Evolutionary conservation across 2,329 filamentous ascomycete species (phyloP).

Genomic region (Cordyceps fumosorosea): DNA sequence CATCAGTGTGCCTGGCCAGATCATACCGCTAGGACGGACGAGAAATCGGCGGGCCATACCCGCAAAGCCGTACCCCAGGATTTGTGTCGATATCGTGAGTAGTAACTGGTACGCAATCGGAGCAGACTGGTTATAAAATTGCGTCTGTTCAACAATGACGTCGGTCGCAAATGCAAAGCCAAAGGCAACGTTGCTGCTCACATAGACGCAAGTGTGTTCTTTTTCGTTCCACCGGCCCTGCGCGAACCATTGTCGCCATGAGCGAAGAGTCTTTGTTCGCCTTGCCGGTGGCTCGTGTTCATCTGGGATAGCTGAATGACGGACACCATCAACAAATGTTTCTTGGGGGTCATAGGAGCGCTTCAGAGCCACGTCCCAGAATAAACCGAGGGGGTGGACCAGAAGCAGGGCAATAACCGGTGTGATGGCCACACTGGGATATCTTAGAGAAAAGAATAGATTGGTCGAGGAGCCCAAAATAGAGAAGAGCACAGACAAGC

Average conservation of each 20-base stretch:
- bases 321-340: conserved; percentile 44
- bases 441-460: conserved; percentile 82
- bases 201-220: conserved; percentile 82
- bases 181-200: conserved; percentile 84
- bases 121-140: conserved; percentile 80
- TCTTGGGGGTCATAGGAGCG: conserved; percentile 46
- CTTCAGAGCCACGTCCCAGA: conserved; percentile 72
- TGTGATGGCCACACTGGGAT: conserved; percentile 83
- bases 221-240: conserved; percentile 84
- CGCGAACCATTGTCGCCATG: conserved; percentile 64
- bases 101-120: conserved; percentile 72
- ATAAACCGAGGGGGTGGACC: conserved; percentile 72
- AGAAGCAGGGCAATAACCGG: conserved; percentile 81
- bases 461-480: conserved; percentile 78
- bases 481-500: conserved; percentile 70
- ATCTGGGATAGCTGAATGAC: conserved; percentile 18
- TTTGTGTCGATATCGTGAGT: conserved; percentile 78
- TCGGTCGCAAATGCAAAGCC: conserved; percentile 86
- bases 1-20: conserved; percentile 85
- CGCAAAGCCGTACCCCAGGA: conserved; percentile 80
- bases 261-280: conserved; percentile 26
- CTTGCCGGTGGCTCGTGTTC: conserved; percentile 15
- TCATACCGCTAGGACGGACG: conserved; percentile 81
- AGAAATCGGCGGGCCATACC: conserved; percentile 75
- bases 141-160: conserved; percentile 83